Base-by-base conservation (phyloP, 2,329 filamentous ascomycete genomes). In the Beauveria brongniartii region DNA sequence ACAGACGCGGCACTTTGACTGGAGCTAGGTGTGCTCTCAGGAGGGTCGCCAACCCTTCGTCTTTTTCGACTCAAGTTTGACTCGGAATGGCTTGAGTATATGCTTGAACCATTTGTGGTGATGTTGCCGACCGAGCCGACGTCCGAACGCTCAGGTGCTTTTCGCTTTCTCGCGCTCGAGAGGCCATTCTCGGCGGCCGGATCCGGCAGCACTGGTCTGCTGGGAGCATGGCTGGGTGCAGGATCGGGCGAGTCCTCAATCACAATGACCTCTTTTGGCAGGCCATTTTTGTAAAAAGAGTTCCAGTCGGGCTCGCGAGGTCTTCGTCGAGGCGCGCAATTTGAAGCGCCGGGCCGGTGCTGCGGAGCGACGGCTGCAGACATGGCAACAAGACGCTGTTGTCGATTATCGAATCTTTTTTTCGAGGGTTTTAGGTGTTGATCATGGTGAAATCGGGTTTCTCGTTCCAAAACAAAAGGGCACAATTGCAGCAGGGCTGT, bases 251-350 rank as follows among this genome's bases (percentile, higher is more conserved):
- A 83, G 72, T 90, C 85, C 65, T 86, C 82, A 68, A 91, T 91
- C 65, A 91, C 84, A 70, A 91, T 91, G 68, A 91, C 84, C 74
- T 91, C 88, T 69, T 89, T 86, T 9, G 88, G 88, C 30, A 89
- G 74, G 9, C 88, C 88, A 72, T 91, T 90, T 71, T 87, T 87
- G 72, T 90, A 91, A 68, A 90, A 91, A 63, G 82, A 82, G 61
- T 82, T 78, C 88, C 88, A 91, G 74, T 91, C 84, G 47, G 87
- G 86, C 63, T 82, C 77, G 72, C 80, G 80, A 61, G 51, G 41
- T 30, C 30, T 18, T 44, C 51, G 44, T 55, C 12, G 51, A 41
- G 58, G 30, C 24, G 57, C 57, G 57, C 57, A 54, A 43, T 60
- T 41, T 40, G 51, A 12, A 34, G 58, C 58, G 22, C 58, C 40